Evolutionary conservation across 768 basidiomycete genomes (phyloP).

Genomic region (Strobilomyces dryophilus): DNA sequence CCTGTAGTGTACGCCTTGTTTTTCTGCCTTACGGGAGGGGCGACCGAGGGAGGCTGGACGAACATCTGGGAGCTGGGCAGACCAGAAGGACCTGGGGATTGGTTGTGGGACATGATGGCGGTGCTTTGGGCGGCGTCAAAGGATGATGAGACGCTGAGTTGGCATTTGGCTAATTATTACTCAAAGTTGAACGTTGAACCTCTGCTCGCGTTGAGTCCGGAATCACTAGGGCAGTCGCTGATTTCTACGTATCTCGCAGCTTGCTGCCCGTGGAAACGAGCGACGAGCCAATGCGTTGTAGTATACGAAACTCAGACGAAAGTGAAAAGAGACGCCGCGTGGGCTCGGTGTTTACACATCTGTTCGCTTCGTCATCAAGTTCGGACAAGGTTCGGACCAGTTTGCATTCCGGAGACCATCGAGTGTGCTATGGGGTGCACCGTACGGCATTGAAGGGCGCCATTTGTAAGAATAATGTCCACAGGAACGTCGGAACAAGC

Average conservation of each 20-base stretch:
- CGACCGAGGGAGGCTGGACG: conserved; percentile 23
- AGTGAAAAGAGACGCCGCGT: not conserved
- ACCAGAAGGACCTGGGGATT: conserved; percentile 50
- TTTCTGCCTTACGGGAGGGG: conserved; percentile 43
- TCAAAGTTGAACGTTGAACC: conserved; percentile 18
- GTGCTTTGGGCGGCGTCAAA: conserved; percentile 32
- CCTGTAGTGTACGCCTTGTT: conserved; percentile 48
- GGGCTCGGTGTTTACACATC: not conserved
- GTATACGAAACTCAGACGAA: not conserved
- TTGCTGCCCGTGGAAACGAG: conserved; percentile 1
- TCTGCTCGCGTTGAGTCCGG: conserved; percentile 27
- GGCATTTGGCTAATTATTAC: conserved; percentile 27
- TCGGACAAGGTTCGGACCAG: conserved; percentile 9
- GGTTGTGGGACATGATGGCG: conserved; percentile 65
- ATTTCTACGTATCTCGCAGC: conserved; percentile 12
- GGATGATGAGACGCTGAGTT: conserved; percentile 30
- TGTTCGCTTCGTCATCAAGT: conserved; percentile 6
- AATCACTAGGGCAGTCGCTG: conserved; percentile 12
- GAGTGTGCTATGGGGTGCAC: not conserved
- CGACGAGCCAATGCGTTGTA: not conserved
- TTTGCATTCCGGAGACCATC: conserved; percentile 2
- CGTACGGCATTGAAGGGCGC: conserved; percentile 17
- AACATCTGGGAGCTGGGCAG: conserved; percentile 38
- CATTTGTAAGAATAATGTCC: conserved; percentile 6
- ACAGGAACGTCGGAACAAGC: conserved; percentile 19